Evolutionary conservation across 1,284 basidiomycete genomes (phyloP).

Genomic region (Moesziomyces parantarcticus): DNA sequence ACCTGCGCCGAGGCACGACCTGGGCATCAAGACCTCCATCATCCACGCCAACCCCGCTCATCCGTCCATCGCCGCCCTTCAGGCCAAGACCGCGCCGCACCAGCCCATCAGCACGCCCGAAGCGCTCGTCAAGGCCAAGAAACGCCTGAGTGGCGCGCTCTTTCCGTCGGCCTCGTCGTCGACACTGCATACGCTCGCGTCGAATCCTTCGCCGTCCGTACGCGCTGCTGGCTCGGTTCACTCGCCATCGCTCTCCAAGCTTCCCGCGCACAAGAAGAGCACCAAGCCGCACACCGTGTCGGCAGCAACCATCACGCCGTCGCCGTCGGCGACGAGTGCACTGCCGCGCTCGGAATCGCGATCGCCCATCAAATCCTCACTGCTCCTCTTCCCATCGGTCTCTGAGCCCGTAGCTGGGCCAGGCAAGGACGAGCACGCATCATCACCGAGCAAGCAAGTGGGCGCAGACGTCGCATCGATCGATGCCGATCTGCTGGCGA

Average conservation of each 20-base stretch:
- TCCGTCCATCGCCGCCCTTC: slow-evolving; percentile 30
- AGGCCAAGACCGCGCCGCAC: slow-evolving; percentile 16
- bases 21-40: slow-evolving; percentile 38
- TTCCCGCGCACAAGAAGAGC: slow-evolving; percentile 7
- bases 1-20: not conserved
- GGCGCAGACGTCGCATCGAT: slow-evolving; percentile 15
- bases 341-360: slow-evolving; percentile 16
- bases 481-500: slow-evolving; percentile 34
- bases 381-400: slow-evolving; percentile 19
- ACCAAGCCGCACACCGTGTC: not conserved
- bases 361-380: slow-evolving; percentile 41
- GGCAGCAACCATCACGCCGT: not conserved
- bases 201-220: slow-evolving; percentile 8
- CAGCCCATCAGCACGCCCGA: slow-evolving; percentile 47
- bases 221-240: slow-evolving; percentile 8
- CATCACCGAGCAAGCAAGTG: not conserved
- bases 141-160: slow-evolving; percentile 27
- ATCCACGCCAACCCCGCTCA: slow-evolving; percentile 37
- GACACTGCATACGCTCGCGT: not conserved
- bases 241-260: slow-evolving; percentile 8
- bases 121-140: slow-evolving; percentile 39
- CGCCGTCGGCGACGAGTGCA: not conserved
- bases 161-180: slow-evolving; percentile 22
- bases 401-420: not conserved
- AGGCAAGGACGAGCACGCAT: not conserved